A percentile compares a stretch with the other conserved stretches of the same genome.
Conservation (phyloP, 1,139 yeast species). For the Candida mesenterica region DNA sequence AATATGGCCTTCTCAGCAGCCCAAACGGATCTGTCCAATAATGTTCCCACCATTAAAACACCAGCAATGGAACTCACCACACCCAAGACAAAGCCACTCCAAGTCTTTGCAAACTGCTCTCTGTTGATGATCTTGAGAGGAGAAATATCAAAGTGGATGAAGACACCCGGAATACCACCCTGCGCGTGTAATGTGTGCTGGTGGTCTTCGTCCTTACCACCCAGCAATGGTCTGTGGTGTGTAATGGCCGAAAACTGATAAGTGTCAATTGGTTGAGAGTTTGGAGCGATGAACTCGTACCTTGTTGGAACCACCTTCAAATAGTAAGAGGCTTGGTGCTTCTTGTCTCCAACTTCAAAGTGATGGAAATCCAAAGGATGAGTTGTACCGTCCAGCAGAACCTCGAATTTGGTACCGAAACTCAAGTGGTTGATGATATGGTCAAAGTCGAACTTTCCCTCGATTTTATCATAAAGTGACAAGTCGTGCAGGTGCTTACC, state of each 20-base stretch:
- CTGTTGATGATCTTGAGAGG: constrained; percentile 88
- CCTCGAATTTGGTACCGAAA: constrained; percentile 55
- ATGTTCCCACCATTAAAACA: constrained; percentile 86
- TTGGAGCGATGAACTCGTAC: constrained; percentile 61
- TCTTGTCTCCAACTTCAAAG: constrained; percentile 46
- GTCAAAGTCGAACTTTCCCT: constrained; percentile 60
- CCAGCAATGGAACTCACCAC: constrained; percentile 91
- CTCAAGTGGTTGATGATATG: constrained; percentile 79
- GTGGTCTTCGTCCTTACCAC: constrained; percentile 90
- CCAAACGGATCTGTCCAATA: constrained; percentile 83
- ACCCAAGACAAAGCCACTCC: constrained; percentile 84
- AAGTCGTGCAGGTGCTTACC: constrained; percentile 81
- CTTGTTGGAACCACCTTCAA: constrained; percentile 90
- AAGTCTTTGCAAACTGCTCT: constrained; percentile 73
- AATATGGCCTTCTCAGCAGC: constrained; percentile 81
- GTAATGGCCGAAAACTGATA: constrained; percentile 90
- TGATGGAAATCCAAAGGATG: constrained; percentile 70
- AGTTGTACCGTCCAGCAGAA: constrained; percentile 22
- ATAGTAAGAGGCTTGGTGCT: constrained; percentile 72
- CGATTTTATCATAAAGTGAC: constrained; percentile 60
- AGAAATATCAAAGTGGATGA: constrained; percentile 84
- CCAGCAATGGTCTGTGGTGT: constrained; percentile 79
- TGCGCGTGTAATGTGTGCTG: constrained; percentile 79
- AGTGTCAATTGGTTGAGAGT: constrained; percentile 57
- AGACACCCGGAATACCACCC: constrained; percentile 92